These are phyloP conservation scores for Calonectria leucothoes DNA, from an alignment of 2,329 filamentous ascomycete genomes.

Conservation along the genomic window DNA sequence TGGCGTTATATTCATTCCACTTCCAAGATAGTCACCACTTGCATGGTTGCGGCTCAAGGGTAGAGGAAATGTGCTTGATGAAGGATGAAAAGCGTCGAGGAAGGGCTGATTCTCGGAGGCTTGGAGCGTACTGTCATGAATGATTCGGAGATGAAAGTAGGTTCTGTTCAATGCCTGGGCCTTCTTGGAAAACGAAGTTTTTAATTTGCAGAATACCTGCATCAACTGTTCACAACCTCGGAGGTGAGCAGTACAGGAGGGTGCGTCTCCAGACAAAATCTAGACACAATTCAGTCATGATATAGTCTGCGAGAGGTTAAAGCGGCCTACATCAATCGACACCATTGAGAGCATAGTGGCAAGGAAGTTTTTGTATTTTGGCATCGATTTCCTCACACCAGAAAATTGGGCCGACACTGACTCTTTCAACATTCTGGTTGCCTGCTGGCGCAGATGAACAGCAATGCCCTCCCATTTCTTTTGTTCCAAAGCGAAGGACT, in stretches of 20 bases:
- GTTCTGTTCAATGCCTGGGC: conserved; percentile 36
- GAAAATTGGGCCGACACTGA: conserved; percentile 30
- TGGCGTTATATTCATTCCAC: neutral
- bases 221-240: conserved; percentile 34
- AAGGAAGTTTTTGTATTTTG: conserved; percentile 42
- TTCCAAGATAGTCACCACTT: neutral
- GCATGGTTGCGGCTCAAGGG: neutral
- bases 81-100: neutral
- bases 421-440: conserved; percentile 35
- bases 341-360: conserved; percentile 45
- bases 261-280: conserved; percentile 40
- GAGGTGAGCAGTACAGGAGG: conserved; percentile 35
- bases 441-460: conserved; percentile 19
- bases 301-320: neutral
- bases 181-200: conserved; percentile 27
- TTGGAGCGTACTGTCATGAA: conserved; percentile 38
- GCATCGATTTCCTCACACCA: neutral
- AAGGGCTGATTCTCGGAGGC: neutral
- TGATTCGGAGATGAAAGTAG: conserved; percentile 39
- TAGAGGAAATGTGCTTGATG: neutral
- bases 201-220: conserved; percentile 23
- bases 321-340: conserved; percentile 34
- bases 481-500: neutral
- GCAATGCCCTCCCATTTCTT: conserved; percentile 31
- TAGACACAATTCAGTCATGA: neutral